Evolutionary conservation across 1,284 basidiomycete species (phyloP), one percentile per base, ranked within the genome.

Genomic region (Microbotryomycetes sp.): DNA sequence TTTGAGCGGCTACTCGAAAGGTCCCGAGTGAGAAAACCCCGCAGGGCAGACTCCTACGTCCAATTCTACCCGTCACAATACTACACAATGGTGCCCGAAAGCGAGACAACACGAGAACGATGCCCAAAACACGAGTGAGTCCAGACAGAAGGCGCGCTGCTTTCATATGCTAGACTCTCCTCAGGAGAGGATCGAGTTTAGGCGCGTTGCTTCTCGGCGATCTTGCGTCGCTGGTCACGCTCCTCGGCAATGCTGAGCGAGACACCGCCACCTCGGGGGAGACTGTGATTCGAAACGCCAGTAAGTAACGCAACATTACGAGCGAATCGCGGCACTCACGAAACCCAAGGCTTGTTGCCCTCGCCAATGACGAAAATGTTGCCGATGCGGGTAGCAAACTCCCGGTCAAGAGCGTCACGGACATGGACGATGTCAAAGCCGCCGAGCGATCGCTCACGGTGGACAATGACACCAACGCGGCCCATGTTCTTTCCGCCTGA

Each of bases 401-500:
- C 91, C 75, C 91, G 84, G 78, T 97, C 94, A 68, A 96, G 82
- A 54, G 89, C 87, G 76, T 98, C 94, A 79, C 90, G 91, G 73
- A 98, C 89, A 77, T 97, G 52, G 55, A 94, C 89, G 68, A 96
- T 94, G 81, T 97, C 93, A 79, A 94, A 97, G 71, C 92, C 94
- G 78, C 94, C 94, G 72, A 91, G 81, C 81, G 97, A 94, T 80
- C 91, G 91, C 83, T 98, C 96, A 73, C 88, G 85, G 80, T 94
- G 90, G 65, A 89, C 85, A 73, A 99, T 96, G 68, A 91, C 84
- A 82, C 94, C 96, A 66, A 86, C 87, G 81, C 96, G 87, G 75
- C 96, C 94, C 91, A 96, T 96, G 88, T 97, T 98, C 78, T 94
- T 91, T 73, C 94, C 94, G 77, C 94, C 94, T 69, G 96, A 98